Conservation (phyloP, 495 filamentous ascomycete genomes). For the Apodospora peruviana region DNA sequence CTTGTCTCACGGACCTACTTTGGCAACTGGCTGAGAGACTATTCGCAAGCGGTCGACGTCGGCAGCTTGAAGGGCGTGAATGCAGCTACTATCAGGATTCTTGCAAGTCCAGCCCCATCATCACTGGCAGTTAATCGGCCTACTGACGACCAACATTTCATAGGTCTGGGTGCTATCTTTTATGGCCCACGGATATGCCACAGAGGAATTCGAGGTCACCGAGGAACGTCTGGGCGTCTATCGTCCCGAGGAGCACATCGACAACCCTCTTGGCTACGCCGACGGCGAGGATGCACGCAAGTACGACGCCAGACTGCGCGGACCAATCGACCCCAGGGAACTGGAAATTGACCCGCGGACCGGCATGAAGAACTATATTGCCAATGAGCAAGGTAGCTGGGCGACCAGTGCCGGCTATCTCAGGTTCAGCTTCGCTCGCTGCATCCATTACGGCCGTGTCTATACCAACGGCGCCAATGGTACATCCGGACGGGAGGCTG, state of each 20-base stretch:
- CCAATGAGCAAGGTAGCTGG: conserved; percentile 79
- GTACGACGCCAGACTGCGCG: conserved; percentile 77
- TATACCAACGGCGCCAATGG: conserved; percentile 68
- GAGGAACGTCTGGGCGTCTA: conserved; percentile 87
- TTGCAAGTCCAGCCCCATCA: conserved; percentile 35
- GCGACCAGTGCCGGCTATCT: conserved; percentile 89
- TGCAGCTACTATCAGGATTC: conserved; percentile 81
- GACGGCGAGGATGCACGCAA: conserved; percentile 81
- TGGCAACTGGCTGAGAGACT: conserved; percentile 72
- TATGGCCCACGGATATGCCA: conserved; percentile 94
- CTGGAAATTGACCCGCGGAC: conserved; percentile 77
- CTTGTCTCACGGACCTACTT: conserved; percentile 90
- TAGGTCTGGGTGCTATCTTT: conserved; percentile 80
- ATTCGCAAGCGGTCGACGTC: conserved; percentile 88
- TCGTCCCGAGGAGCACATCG: conserved; percentile 92
- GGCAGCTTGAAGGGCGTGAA: conserved; percentile 85
- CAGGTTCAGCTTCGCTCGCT: conserved; percentile 72
- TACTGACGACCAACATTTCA: background rate
- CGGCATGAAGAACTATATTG: conserved; percentile 99
- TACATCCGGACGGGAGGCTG: conserved; percentile 66
- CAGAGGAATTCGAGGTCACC: conserved; percentile 93
- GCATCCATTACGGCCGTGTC: conserved; percentile 83
- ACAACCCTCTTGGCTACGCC: conserved; percentile 86
- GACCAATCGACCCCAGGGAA: conserved; percentile 67
- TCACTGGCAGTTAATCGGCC: background rate